phyloP scores from a whole-genome alignment of 1,284 basidiomycete species.

The Termitomyces sp. region DNA sequence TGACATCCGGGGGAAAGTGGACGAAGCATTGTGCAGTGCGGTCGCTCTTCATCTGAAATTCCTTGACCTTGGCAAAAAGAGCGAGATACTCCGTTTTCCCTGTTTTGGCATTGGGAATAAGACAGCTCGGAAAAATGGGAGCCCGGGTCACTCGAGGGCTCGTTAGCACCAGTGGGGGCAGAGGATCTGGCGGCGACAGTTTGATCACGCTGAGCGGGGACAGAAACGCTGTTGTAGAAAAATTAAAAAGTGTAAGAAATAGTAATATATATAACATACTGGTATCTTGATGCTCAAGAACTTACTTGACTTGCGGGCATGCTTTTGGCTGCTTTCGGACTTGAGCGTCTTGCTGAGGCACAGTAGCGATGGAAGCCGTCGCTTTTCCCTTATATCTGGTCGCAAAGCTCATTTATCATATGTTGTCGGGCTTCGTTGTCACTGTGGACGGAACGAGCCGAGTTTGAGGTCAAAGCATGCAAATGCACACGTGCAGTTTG shows the following conservation, averaged over 20 bases:
- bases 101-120: slow-evolving; percentile 6
- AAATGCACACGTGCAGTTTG: neutral
- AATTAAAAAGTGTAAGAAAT: neutral
- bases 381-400: neutral
- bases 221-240: neutral
- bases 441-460: no score
- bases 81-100: slow-evolving; percentile 4
- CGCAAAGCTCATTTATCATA: neutral
- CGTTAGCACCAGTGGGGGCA: neutral
- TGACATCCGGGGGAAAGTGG: neutral
- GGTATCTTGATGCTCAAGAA: neutral
- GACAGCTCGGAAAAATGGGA: neutral
- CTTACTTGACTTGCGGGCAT: neutral
- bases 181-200: neutral
- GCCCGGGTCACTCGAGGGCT: neutral
- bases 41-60: slow-evolving; percentile 1
- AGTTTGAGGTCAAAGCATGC: no score
- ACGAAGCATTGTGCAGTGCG: slow-evolving; percentile 8
- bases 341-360: neutral
- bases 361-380: neutral
- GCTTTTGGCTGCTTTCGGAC: neutral
- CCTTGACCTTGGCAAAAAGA: slow-evolving; percentile 3
- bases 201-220: neutral
- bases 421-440: neutral
- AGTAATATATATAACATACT: neutral